Evolutionary conservation across 1,284 basidiomycete genomes (phyloP), one percentile per base, ranked within the genome.

Genomic region (Fomitopsis schrenkii): DNA sequence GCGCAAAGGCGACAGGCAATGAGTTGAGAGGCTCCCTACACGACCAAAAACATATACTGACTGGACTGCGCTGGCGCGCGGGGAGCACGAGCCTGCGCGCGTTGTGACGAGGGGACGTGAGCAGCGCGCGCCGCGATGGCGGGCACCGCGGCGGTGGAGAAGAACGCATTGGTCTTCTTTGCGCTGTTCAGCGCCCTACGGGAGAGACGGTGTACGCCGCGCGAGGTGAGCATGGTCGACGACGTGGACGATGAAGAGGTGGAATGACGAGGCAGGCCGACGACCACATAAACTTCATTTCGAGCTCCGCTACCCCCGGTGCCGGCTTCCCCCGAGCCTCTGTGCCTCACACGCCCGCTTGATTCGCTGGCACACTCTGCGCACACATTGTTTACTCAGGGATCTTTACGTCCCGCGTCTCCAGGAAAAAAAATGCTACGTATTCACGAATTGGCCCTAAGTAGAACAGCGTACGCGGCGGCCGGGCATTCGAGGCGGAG

Each of bases 151-250:
- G 88, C 82, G 63, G 90, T 87, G 65, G 89, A 90, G 78, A 92
- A 89, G 80, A 91, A 86, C 73, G 89, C 86, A 74, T 81, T 85
- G 40, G 86, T 84, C 79, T 83, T 86, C 79, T 84, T 88, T 71
- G 86, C 83, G 76, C 79, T 84, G 74, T 86, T 87, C 74, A 86
- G 80, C 70, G 88, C 88, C 80, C 90, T 87, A 81, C 85, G 88
- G 66, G 91, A 90, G 77, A 93, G 81, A 79, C 91, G 91, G 75
- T 89, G 83, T 75, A 88, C 84, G 79, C 90, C 88, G 77, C 91
- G 89, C 71, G 89, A 82, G 77, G 87, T 89, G 81, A 92, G 82
- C 90, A 93, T 92, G 68, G 71, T 74, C 68, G 67, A 71, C 70
- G 69, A 72, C 72, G 72, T 70, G 66, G 70, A 71, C 67, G 67